These are phyloP conservation scores for Leccinum barrowsii DNA, from an alignment of 768 basidiomycete genomes.

Conservation along the genomic window DNA sequence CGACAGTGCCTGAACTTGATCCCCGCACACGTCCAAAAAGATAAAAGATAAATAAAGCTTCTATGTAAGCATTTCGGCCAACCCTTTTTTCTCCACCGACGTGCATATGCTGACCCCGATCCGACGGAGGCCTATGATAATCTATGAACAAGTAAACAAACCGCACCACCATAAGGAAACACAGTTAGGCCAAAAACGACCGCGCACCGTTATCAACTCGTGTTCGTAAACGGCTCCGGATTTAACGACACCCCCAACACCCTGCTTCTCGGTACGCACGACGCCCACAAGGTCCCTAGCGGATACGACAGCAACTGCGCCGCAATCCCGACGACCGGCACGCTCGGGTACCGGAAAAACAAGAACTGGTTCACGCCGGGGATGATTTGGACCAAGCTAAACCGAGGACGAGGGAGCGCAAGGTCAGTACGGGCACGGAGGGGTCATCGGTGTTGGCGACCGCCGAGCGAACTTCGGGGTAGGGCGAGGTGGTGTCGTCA, in stretches of 20 bases:
- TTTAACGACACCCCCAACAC: constrained; percentile 64
- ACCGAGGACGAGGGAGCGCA: constrained; percentile 74
- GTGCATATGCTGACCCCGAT: constrained; percentile 54
- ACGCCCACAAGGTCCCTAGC: constrained; percentile 55
- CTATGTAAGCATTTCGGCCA: background rate
- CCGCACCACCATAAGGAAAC: background rate
- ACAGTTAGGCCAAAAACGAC: constrained; percentile 21
- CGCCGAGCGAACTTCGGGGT: constrained; percentile 68
- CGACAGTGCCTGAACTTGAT: constrained; percentile 42
- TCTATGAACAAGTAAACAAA: constrained; percentile 26
- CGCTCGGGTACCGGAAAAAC: constrained; percentile 71
- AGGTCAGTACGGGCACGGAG: constrained; percentile 53
- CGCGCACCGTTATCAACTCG: constrained; percentile 56
- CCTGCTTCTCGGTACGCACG: constrained; percentile 48
- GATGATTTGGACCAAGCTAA: constrained; percentile 59
- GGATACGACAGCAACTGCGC: constrained; percentile 73
- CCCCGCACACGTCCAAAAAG: too few species aligned
- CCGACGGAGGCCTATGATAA: constrained; percentile 54
- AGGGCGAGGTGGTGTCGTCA: constrained; percentile 41
- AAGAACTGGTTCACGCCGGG: constrained; percentile 73
- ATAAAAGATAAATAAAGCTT: constrained; percentile 11
- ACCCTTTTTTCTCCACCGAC: background rate
- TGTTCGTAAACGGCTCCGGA: constrained; percentile 78
- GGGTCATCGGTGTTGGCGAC: constrained; percentile 69
- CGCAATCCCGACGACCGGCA: constrained; percentile 59